Evolutionary conservation across 164 flowering plant genomes (phyloP).

Genomic region (Vitis amurensis): DNA sequence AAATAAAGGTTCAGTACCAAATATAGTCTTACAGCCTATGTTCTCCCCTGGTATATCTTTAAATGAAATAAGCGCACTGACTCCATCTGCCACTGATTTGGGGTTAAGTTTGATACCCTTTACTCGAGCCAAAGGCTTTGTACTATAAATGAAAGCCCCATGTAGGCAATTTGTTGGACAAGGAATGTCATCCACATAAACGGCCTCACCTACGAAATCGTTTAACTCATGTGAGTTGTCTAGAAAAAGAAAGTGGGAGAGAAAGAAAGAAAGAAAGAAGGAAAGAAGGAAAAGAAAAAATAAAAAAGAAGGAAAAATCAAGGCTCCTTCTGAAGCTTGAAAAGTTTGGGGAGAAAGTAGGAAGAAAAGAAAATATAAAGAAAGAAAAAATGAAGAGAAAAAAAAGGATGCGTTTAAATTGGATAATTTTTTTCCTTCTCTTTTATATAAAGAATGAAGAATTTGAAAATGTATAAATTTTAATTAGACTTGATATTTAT

Average conservation of each 20-base stretch:
- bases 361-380: no score
- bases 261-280: neutral
- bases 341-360: no score
- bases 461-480: no score
- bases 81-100: constrained; percentile 36
- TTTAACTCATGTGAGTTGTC: neutral
- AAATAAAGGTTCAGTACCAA: constrained; percentile 74
- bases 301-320: no score
- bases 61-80: constrained; percentile 49
- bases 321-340: no score
- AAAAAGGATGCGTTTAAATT: no score
- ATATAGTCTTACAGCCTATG: constrained; percentile 46
- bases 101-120: constrained; percentile 47
- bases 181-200: constrained; percentile 90
- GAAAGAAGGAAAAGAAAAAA: no score
- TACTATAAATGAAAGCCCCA: constrained; percentile 84
- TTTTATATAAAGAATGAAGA: no score
- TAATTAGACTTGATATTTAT: no score
- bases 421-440: no score
- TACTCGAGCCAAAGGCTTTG: constrained; percentile 68
- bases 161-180: constrained; percentile 75
- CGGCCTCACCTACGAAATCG: constrained; percentile 76
- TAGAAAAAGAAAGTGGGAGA: neutral
- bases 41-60: constrained; percentile 87
- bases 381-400: no score